Base-by-base conservation (phyloP, 352 stramenopile genomes). In the Globisporangium nunn region DNA sequence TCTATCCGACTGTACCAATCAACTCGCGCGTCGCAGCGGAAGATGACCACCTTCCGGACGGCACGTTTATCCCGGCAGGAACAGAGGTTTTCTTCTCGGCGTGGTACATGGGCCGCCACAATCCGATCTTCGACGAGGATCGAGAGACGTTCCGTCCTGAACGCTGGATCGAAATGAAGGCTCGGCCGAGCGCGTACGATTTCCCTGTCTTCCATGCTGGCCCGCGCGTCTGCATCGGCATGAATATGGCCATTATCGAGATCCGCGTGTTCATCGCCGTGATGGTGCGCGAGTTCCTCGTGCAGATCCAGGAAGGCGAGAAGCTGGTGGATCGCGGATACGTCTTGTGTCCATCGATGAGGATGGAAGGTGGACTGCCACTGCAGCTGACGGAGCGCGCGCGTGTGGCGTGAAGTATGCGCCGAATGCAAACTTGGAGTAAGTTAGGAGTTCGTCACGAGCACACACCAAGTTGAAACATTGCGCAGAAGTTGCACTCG, bases 131-230 rank as follows among this genome's bases (percentile, higher is more conserved):
- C n/a, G 69, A 68, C 17, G 52, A 65, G 6, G 70, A 91, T 45
- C 65, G 78, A 0, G 53, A 77, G 0, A 55, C 65, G 23, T 90
- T 91, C 48, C 65, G 67, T 2, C 85, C 82, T 2, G 75, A 91
- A 40, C 76, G 81, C 2, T 92, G 75, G 76, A 57, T 91, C 31
- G 76, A 86, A 18, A 74, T 78, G 55, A 54, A 69, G 48, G 78
- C 63, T 6, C 73, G 72, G 3, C 78, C 77, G n/a, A 84, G 66
- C 28, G 74, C 72, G 30, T 89, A 80, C 55, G 70, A 87, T 48
- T 91, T 89, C 31, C 76, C 79, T 8, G 70, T 68, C 2, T 93
- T 95, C 54, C 72, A 90, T 31, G 80, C 75, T 0, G 85, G 82
- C 4, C 76, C 74, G 4, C 75, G 85, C 7, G 64, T 82, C 17